A percentile compares a stretch with the other conserved stretches of the same genome.
These are phyloP conservation scores for Fagopyrum esculentum DNA, from an alignment of 148 eudicot species.

Conservation along the genomic window DNA sequence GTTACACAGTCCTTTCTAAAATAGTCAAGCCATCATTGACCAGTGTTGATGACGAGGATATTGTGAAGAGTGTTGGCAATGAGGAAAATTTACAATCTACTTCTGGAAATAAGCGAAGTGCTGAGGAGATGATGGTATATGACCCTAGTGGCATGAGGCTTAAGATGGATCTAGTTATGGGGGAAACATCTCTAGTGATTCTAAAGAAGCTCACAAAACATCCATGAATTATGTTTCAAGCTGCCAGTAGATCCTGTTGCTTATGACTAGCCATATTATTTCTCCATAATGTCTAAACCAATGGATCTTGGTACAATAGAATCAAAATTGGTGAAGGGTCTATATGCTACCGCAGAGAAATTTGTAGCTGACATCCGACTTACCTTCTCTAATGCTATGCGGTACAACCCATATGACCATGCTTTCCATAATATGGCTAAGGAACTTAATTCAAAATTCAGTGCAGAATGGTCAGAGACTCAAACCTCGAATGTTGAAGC, in stretches of 20 bases:
- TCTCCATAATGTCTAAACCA: slow-evolving; percentile 7
- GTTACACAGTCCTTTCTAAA: too few relatives aligned
- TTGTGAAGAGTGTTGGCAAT: too few relatives aligned
- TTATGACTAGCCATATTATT: slow-evolving; percentile 4
- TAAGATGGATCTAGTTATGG: background rate
- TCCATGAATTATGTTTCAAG: background rate
- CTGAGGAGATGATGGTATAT: background rate
- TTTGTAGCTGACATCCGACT: background rate
- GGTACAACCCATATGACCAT: slow-evolving; percentile 1
- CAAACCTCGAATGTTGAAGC: background rate
- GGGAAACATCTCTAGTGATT: background rate
- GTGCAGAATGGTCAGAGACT: background rate
- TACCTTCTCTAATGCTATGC: slow-evolving; percentile 14
- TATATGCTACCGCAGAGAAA: background rate
- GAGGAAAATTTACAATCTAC: too few relatives aligned
- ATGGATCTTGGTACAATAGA: slow-evolving; percentile 10
- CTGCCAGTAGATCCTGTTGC: slow-evolving; percentile 7
- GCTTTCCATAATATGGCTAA: background rate
- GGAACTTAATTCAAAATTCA: slow-evolving; percentile 1
- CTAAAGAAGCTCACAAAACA: background rate
- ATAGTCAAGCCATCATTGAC: too few relatives aligned
- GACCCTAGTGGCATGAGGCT: background rate
- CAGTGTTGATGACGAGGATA: too few relatives aligned
- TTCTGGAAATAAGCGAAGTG: too few relatives aligned
- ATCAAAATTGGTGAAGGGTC: background rate